Evolutionary conservation across 73 alveolate species (phyloP), one percentile per base, ranked within the genome.

Genomic region (Stentor coeruleus): DNA sequence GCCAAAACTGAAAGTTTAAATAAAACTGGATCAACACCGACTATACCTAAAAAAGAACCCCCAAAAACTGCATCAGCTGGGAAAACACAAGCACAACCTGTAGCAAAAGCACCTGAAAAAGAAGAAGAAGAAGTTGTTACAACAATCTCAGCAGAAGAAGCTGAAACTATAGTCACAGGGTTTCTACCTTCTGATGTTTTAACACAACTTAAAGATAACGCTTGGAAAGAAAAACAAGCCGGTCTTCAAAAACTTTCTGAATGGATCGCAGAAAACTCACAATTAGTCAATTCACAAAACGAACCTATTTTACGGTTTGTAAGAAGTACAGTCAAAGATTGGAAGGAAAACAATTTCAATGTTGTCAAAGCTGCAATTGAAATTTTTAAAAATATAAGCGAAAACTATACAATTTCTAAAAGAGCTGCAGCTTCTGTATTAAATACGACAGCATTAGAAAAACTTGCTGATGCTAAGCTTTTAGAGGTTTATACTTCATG

Each of bases 291-390:
- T 11, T 11, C 58, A 60, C 14, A 6, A 11, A 6, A 6, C 6
- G 80, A 60, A 35, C 6, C 20, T 60, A 6, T 60, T 60, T n/a
- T 60, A 60, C 11, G 36, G 41, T 60, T 28, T 38, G 28, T 60
- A 6, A 11, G 55, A 14, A 77, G 84, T 4, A 93, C 89, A 86
- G 83, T 89, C 82, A 95, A 95, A 85, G 97, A 95, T 60, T 95
- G 88, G 87, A 95, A 95, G 87, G 99, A 95, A 84, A 83, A 93
- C 35, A 95, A 95, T 85, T 73, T 95, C 66, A 95, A 95, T 77
- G 40, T 95, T 59, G 82, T 87, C 75, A 94, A 94, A 84, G 98
- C 91, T 59, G 87, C 93, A n/a, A 59, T 91, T 39, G 74, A 81
- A 39, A 81, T 90, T 59, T 14, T 2, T 30, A 6, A 49, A 49